These are phyloP conservation scores for Miamiensis avidus DNA, from an alignment of 169 alveolate genomes.

Conservation along the genomic window DNA sequence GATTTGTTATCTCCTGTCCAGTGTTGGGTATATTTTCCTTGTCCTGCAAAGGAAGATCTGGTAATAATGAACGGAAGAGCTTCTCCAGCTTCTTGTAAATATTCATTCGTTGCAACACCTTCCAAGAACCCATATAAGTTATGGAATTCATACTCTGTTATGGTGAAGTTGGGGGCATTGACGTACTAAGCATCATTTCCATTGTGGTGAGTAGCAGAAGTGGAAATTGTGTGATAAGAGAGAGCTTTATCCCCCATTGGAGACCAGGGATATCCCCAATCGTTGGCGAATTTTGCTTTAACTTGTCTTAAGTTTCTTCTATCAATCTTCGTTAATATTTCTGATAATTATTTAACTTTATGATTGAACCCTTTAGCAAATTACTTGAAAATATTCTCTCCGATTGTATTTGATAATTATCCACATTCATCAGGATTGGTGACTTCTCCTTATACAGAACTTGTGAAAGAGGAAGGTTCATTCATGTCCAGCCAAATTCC, in stretches of 20 bases:
- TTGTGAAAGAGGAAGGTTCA: constrained; percentile 70
- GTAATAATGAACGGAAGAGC: constrained; percentile 64
- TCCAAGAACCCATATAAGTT: constrained; percentile 57
- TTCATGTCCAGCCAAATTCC: constrained; percentile 78
- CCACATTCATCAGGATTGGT: constrained; percentile 7
- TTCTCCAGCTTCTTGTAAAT: constrained; percentile 30
- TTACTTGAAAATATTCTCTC: not conserved
- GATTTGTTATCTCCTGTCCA: constrained; percentile 84
- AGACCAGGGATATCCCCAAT: not conserved
- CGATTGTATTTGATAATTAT: not conserved
- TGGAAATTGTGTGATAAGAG: constrained; percentile 42
- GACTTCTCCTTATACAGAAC: constrained; percentile 29
- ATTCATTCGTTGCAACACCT: constrained; percentile 57
- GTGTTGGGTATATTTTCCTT: constrained; percentile 63
- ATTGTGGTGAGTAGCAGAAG: constrained; percentile 27
- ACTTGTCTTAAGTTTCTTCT: too few relatives aligned
- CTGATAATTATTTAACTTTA: not conserved
- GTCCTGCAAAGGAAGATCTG: constrained; percentile 63
- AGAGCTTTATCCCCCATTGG: constrained; percentile 32
- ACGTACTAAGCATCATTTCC: constrained; percentile 23
- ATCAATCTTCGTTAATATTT: not conserved
- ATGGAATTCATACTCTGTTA: constrained; percentile 63
- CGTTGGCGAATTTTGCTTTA: not conserved
- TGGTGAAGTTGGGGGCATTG: constrained; percentile 21
- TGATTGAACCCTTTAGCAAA: not conserved